Base-by-base conservation (phyloP, 805 yeast species). In the Candida insectalens region DNA sequence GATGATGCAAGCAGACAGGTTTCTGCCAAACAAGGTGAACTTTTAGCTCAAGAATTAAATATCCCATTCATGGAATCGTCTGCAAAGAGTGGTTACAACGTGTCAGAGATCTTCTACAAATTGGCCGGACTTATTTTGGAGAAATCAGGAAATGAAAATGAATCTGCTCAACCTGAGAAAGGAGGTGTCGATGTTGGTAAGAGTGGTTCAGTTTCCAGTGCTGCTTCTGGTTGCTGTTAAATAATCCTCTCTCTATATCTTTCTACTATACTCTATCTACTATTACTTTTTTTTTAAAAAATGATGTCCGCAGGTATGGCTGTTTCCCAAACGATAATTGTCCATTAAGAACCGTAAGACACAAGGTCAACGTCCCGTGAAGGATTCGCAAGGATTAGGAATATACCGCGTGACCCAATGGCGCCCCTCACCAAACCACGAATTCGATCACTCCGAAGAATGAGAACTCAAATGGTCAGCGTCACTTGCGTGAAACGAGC, bases 301-400 rank as follows among this genome's bases (percentile, higher is more conserved):
- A n/a, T n/a, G n/a, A n/a, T 89, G 96, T 89, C 59, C 67, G 94
- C 96, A 77, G n/a, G 85, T 94, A 89, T 88, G 97, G 97, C 88
- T 88, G 59, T 83, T 83, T 87, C 97, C 89, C 96, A 83, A 84
- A 77, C 92, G 95, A 80, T 78, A 75, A 89, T 69, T 76, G 94
- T 77, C 92, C 67, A 72, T 18, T 68, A 40, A 49, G 44, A 51
- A 82, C 76, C 80, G 83, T 82, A 70, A 25, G 22, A 23, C 34
- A 13, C 5, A 25, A 10, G 34, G 13, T 20, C 29, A 16, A 12
- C 12, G 8, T 25, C 22, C 34, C 28, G 22, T 9, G 15, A 12
- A 9, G 15, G 29, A 18, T 31, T 31, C 95, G 94, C 80, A 88
- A 89, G 76, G 96, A 85, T 71, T 82, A 89, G 97, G 97, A 89